Base-by-base conservation (phyloP, 495 filamentous ascomycete species). In the Cladorrhinum samala region DNA sequence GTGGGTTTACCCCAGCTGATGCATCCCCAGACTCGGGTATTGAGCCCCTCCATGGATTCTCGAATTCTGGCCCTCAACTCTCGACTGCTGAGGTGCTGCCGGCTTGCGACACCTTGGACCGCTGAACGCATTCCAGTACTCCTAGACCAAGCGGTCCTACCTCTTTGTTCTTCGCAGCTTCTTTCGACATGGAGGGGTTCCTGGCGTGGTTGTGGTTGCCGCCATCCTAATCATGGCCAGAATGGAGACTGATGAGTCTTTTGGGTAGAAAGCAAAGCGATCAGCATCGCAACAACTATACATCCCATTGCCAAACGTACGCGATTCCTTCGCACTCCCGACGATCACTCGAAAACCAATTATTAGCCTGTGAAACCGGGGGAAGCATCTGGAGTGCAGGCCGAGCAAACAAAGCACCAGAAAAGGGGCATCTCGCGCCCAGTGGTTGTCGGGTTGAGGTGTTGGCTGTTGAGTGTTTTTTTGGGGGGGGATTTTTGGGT, bases 231-330 rank as follows among this genome's bases (percentile, higher is more conserved):
- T 6, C 27, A 33, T 33, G 27, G 27, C 27, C 6, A 33, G 27
- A 50, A 41, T 25, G 30, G 46, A 54, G 52, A 46, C 62, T 65
- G 54, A 63, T 56, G 30, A 50, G 53, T 60, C 50, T 44, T 54
- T 64, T 61, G 58, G 55, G 50, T 46, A 60, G 53, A 54, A 52
- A 55, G 49, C 42, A 30, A 57, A 21, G 46, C 33, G 5, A 41
- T 20, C 49, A 9, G 47, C 53, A 27, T 33, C 27, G 27, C 27
- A 11, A 33, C 27, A 52, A 48, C 27, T 27, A 45, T 19, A 30
- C n/a, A 9, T 14, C 37, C 11, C 16, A n/a, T n/a, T n/a, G n/a
- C n/a, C n/a, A n/a, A n/a, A n/a, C n/a, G n/a, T n/a, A n/a, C n/a
- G n/a, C n/a, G n/a, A n/a, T n/a, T 44, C 17, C 30, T 37, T 14